Percentiles rank a stretch among this genome's conserved stretches.
These are phyloP conservation scores for Vigna nakashimae DNA, from an alignment of 306 rosid genomes.

Conservation along the genomic window DNA sequence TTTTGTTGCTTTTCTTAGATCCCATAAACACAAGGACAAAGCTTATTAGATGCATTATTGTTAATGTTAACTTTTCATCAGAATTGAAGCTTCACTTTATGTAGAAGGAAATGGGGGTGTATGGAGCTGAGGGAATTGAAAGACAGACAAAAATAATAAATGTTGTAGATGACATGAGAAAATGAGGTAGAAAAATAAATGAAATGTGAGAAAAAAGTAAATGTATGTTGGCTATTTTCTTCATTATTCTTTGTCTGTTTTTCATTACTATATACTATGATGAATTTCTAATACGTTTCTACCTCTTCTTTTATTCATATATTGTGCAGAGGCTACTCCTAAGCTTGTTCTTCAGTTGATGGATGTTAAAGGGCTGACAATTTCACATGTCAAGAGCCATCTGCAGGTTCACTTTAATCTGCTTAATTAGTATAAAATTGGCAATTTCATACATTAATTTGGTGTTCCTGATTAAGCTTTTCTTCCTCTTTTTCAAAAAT, in stretches of 20 bases:
- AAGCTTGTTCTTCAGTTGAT: conserved; percentile 86
- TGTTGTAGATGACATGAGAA: neutral
- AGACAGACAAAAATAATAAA: neutral
- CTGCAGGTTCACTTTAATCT: conserved; percentile 59
- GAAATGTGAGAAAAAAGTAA: neutral
- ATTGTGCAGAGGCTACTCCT: conserved; percentile 69
- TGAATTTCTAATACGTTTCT: neutral
- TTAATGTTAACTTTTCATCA: neutral
- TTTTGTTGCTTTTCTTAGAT: neutral
- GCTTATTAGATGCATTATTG: no score
- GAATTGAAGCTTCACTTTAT: neutral
- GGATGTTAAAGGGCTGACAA: conserved; percentile 83
- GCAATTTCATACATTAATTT: neutral
- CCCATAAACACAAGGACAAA: neutral
- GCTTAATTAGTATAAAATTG: neutral
- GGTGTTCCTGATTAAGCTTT: neutral
- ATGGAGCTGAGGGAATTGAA: no score
- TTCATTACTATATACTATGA: neutral
- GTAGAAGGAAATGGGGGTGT: no score
- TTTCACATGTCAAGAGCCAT: conserved; percentile 87
- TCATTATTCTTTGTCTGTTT: neutral
- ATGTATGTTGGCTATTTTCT: neutral
- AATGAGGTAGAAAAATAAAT: neutral
- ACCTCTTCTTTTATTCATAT: neutral
- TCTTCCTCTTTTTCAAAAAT: conserved; percentile 2